Evolutionary conservation across 2,329 filamentous ascomycete species (phyloP).

Genomic region (Ophiostoma quercus): DNA sequence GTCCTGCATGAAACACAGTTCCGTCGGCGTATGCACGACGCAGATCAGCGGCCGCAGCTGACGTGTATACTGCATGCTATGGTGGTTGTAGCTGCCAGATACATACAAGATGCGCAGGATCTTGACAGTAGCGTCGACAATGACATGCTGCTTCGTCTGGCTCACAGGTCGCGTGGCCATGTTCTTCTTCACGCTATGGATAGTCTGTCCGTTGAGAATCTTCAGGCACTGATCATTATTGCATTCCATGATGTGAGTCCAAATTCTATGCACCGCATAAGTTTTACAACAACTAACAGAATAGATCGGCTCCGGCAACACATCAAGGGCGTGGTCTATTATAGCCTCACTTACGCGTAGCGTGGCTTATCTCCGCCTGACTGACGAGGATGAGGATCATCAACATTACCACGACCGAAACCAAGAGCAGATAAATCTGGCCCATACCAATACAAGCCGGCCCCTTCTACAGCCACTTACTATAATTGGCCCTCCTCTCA

Average conservation of each 20-base stretch:
- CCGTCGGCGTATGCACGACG: constrained; percentile 30
- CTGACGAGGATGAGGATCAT: constrained; percentile 32
- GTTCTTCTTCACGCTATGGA: constrained; percentile 34
- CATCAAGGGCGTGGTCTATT: constrained; percentile 35
- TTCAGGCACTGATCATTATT: constrained; percentile 36
- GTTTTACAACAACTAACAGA: neutral
- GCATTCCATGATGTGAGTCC: constrained; percentile 34
- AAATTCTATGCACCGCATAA: constrained; percentile 32
- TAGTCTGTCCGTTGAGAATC: constrained; percentile 33
- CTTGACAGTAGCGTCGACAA: constrained; percentile 28
- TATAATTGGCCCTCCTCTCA: constrained; percentile 30
- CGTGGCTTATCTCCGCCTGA: constrained; percentile 37
- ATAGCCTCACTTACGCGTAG: constrained; percentile 37
- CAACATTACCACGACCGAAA: neutral
- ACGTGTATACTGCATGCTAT: constrained; percentile 36
- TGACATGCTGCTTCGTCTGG: constrained; percentile 25
- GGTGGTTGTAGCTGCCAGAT: constrained; percentile 26
- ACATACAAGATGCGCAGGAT: neutral
- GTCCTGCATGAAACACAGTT: constrained; percentile 36
- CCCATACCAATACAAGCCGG: neutral
- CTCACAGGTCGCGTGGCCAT: constrained; percentile 24
- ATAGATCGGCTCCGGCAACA: constrained; percentile 29
- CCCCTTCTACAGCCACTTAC: constrained; percentile 31
- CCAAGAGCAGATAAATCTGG: too few relatives aligned
- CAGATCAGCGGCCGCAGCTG: constrained; percentile 29